Conservation (phyloP, 495 filamentous ascomycete species). For the Friedmanniomyces simplex region DNA sequence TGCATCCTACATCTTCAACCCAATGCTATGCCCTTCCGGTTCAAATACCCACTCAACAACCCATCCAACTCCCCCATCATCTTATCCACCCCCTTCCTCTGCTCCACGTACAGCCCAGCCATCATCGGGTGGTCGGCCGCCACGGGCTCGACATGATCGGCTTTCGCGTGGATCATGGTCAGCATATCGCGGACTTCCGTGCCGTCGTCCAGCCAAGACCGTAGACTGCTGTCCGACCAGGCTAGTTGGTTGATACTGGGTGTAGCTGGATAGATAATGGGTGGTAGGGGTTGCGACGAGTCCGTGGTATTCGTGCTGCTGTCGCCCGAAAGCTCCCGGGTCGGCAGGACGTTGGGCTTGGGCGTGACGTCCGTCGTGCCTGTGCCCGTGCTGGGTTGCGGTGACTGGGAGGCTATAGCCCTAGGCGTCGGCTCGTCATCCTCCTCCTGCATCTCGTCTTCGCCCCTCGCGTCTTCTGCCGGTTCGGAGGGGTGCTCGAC, state of each 20-base stretch:
- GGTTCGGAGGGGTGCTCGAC: constrained; percentile 11
- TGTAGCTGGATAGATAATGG: neutral
- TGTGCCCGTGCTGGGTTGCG: neutral
- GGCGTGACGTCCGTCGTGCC: neutral
- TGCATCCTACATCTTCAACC: neutral
- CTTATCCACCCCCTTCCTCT: constrained; percentile 68
- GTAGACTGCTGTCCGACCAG: constrained; percentile 78
- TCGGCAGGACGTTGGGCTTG: neutral
- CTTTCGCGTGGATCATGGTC: constrained; percentile 83
- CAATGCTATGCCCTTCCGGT: constrained; percentile 10
- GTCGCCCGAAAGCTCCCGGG: constrained; percentile 22
- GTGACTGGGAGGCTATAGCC: neutral
- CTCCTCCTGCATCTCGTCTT: neutral
- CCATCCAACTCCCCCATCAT: constrained; percentile 78
- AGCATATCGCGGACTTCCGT: constrained; percentile 86
- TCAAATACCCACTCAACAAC: constrained; percentile 42
- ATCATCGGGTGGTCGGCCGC: constrained; percentile 76
- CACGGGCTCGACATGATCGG: constrained; percentile 56
- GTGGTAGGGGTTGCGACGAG: constrained; percentile 49
- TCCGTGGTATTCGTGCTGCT: constrained; percentile 29
- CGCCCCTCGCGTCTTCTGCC: neutral
- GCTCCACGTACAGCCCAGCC: constrained; percentile 67
- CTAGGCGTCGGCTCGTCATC: constrained; percentile 9
- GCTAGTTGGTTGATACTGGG: constrained; percentile 27
- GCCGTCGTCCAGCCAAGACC: constrained; percentile 83